phyloP scores from a whole-genome alignment of 139 green algal genomes.

The Chloropicon primus region DNA sequence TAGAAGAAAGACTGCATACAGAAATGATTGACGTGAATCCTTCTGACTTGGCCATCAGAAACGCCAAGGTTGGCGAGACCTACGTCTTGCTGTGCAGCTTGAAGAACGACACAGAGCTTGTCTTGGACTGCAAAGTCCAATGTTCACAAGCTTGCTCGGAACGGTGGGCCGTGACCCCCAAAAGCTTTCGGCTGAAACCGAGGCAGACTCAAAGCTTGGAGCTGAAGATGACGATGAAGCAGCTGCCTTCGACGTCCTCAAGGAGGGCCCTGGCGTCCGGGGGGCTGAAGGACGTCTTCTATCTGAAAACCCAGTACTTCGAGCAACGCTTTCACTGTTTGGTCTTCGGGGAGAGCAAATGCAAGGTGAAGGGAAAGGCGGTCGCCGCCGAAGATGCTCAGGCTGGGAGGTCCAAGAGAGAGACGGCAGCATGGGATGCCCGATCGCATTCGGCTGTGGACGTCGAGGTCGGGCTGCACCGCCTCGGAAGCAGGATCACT shows the following conservation, averaged over 20 bases:
- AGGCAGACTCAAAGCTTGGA: not conserved
- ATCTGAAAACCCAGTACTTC: not conserved
- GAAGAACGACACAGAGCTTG: not conserved
- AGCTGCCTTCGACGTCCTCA: not conserved
- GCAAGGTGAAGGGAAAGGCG: not conserved
- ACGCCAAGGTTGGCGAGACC: not conserved
- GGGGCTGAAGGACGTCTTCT: not conserved
- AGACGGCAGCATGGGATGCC: too few species aligned
- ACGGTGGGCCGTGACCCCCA: not conserved
- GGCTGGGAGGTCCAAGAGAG: too few species aligned
- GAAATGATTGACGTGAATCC: not conserved
- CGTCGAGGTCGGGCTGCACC: not conserved
- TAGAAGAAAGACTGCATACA: too few species aligned
- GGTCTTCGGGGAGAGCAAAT: not conserved
- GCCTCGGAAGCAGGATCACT: not conserved
- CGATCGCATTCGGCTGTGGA: too few species aligned
- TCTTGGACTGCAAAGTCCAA: not conserved
- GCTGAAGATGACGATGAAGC: not conserved
- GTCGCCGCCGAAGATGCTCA: not conserved
- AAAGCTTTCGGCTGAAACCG: not conserved
- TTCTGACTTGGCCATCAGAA: not conserved
- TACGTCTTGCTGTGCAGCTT: not conserved
- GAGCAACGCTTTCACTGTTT: not conserved
- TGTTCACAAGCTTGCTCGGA: not conserved
- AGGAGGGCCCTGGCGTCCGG: not conserved